phyloP scores from a whole-genome alignment of 345 rosid genomes.

The Linum usitatissimum region DNA sequence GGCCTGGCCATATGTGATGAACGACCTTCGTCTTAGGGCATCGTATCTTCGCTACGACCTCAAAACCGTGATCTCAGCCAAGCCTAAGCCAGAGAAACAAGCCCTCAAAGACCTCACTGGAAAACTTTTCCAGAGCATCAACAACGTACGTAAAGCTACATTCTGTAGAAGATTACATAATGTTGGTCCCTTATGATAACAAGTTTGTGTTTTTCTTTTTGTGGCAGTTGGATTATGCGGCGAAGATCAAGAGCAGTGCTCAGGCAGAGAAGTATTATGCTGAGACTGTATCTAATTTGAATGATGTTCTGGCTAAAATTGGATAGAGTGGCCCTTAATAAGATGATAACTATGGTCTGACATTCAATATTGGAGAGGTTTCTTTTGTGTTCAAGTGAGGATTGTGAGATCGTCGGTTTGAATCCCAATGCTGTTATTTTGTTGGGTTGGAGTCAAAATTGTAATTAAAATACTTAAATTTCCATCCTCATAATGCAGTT shows the following conservation, averaged over 20 bases:
- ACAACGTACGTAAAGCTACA: conserved; percentile 28
- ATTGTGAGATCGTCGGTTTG: background rate
- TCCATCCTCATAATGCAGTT: background rate
- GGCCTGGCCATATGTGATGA: conserved; percentile 85
- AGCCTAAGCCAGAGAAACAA: conserved; percentile 67
- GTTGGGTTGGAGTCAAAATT: background rate
- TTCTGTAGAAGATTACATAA: background rate
- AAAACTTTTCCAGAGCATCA: conserved; percentile 61
- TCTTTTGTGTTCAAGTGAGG: background rate
- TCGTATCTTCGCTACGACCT: conserved; percentile 76
- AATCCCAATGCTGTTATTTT: background rate
- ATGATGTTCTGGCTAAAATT: conserved; percentile 78
- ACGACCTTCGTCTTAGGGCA: conserved; percentile 70
- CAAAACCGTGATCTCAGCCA: conserved; percentile 66
- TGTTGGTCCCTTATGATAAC: background rate
- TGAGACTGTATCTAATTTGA: conserved; percentile 58
- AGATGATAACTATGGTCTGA: conserved; percentile 18
- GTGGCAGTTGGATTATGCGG: conserved; percentile 76
- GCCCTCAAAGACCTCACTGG: conserved; percentile 52
- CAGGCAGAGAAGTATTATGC: conserved; percentile 84
- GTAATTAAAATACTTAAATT: background rate
- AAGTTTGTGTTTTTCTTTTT: conserved; percentile 1
- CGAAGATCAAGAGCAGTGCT: conserved; percentile 68
- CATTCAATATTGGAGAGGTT: background rate
- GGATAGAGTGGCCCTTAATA: conserved; percentile 22